Base-by-base conservation (phyloP, 2,329 filamentous ascomycete genomes). In the Phaeosphaeria sp. region DNA sequence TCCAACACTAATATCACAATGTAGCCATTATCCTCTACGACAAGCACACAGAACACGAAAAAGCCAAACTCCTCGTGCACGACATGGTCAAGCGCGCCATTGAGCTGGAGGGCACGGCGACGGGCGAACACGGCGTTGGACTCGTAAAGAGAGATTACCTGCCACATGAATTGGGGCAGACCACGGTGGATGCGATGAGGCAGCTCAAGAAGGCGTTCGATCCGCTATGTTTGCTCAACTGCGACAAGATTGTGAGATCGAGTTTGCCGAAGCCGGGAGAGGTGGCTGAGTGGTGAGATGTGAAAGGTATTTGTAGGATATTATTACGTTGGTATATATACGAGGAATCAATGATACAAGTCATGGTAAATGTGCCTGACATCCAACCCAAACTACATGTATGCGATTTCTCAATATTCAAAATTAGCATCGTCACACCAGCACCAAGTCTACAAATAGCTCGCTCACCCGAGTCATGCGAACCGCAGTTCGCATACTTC, bases 41-140 rank as follows among this genome's bases (percentile, higher is more conserved):
- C 66, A 72, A 87, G 56, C 85, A 90, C n/a, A 79, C 82, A 21
- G 87, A 94, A 75, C 84, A 88, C 64, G 78, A 82, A 56, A 83
- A 85, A 54, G 89, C 90, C 2, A 89, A 92, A 70, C 83, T 84
- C 42, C 80, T 94, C 23, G 90, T 95, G 23, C 90, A 93, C 73
- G 84, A 87, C 56, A 95, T 95, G 92, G 90, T 94, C 55, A 93
- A 93, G 83, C 84, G 90, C 60, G 92, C 92, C 0, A 88, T 96
- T 49, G 90, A 92, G 79, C 85, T 93, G 80, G 91, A 95, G 77
- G 92, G 92, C 9, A 95, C 92, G 0, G 91, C 93, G 1, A 93
- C 91, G 13, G 92, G 91, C 53, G 91, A 96, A 77, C 91, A 96
- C 75, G 91, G 91, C 43, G 89, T 95, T 52, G 91, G 91, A 6